Evolutionary conservation across 2,329 filamentous ascomycete species (phyloP).

Genomic region (Tolypocladium nubicola): DNA sequence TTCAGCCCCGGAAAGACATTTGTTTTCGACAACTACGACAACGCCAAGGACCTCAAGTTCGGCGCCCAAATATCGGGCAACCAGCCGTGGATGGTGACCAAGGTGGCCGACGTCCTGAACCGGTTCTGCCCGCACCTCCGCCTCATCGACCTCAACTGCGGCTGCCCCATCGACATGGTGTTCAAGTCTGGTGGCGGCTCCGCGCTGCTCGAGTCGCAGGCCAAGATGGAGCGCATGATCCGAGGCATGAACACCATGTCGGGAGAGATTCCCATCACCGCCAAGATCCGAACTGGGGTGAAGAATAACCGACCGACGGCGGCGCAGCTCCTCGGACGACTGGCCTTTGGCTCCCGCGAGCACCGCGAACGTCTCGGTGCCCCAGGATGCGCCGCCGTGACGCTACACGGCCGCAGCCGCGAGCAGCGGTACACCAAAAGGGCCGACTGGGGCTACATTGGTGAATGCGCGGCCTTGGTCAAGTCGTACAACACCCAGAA

Average conservation of each 20-base stretch:
- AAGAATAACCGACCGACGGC: conserved; percentile 71
- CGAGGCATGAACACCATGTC: conserved; percentile 94
- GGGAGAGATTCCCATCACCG: conserved; percentile 80
- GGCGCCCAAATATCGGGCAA: conserved; percentile 88
- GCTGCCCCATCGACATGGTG: conserved; percentile 92
- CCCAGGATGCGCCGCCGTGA: conserved; percentile 86
- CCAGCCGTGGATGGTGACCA: conserved; percentile 83
- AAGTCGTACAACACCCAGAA: conserved; percentile 64
- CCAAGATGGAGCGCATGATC: conserved; percentile 88
- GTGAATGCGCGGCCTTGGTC: conserved; percentile 77
- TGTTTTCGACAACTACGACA: conserved; percentile 70
- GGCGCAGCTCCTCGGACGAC: conserved; percentile 67
- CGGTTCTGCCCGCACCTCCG: conserved; percentile 72
- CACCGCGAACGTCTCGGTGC: conserved; percentile 59
- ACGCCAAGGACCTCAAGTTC: conserved; percentile 74
- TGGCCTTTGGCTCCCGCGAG: conserved; percentile 71
- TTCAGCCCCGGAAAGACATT: conserved; percentile 40
- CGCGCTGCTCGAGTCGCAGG: conserved; percentile 76
- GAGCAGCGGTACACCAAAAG: conserved; percentile 88
- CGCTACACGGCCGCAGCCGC: conserved; percentile 83
- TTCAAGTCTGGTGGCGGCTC: conserved; percentile 83
- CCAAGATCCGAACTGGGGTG: conserved; percentile 90
- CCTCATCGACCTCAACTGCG: conserved; percentile 91
- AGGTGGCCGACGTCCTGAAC: conserved; percentile 74
- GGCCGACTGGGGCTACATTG: conserved; percentile 94